phyloP scores from a whole-genome alignment of 345 rosid species.

The Salix udensis region DNA sequence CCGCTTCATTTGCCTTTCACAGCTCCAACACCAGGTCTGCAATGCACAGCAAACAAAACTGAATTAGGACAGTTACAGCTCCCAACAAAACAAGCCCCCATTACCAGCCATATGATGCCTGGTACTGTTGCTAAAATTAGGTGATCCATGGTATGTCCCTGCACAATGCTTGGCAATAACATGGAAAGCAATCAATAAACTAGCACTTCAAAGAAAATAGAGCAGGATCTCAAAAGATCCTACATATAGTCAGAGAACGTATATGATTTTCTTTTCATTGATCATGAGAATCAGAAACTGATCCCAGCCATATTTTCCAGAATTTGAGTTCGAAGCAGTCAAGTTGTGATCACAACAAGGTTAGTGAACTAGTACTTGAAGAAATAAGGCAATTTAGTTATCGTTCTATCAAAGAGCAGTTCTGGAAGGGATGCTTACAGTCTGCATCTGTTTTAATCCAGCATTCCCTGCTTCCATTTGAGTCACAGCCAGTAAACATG shows the following conservation, averaged over 20 bases:
- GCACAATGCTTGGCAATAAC: not conserved
- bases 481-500: conserved; percentile 36
- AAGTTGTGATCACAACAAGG: not conserved
- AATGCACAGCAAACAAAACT: conserved; percentile 15
- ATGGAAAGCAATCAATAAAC: not conserved
- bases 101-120: not conserved
- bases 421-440: conserved; percentile 47
- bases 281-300: not conserved
- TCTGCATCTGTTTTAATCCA: conserved; percentile 86
- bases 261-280: not conserved
- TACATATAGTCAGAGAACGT: not conserved
- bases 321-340: not conserved
- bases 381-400: not conserved
- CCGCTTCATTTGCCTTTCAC: conserved; percentile 32
- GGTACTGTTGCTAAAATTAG: not conserved
- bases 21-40: conserved; percentile 79
- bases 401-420: not conserved
- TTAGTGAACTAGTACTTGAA: not conserved
- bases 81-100: not conserved
- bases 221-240: not conserved
- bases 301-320: not conserved
- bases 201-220: not conserved
- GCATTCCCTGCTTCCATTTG: conserved; percentile 63
- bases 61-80: conserved; percentile 4
- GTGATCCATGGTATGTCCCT: not conserved